Evolutionary conservation across 192 early-diverging fungal genomes (phyloP).

Genomic region (Backusella luteola): DNA sequence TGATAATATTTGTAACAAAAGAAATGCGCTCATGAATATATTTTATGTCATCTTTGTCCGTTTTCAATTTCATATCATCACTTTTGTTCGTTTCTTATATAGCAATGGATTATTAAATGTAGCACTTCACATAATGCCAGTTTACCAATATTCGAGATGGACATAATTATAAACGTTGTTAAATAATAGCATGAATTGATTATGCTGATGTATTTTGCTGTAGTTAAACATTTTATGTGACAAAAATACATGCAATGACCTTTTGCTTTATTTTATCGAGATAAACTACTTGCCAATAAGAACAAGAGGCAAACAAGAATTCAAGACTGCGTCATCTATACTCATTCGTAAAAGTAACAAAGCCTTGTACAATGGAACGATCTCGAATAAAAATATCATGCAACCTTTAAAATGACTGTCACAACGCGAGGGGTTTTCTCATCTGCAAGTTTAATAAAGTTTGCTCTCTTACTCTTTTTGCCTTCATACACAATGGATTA

Average conservation of each 20-base stretch:
- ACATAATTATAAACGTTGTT: no score
- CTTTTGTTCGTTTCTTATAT: no score
- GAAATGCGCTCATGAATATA: no score
- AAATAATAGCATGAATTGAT: no score
- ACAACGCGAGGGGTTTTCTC: not conserved
- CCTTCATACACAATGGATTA: slow-evolving; percentile 35
- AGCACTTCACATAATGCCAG: no score
- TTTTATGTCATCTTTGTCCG: no score
- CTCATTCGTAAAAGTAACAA: not conserved
- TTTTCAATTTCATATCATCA: no score
- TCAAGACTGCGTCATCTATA: not conserved
- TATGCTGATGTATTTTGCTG: no score
- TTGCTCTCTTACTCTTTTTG: not conserved
- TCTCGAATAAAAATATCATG: slow-evolving; percentile 6
- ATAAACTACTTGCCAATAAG: not conserved
- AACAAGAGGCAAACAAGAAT: not conserved
- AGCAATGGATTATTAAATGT: no score
- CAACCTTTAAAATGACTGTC: not conserved
- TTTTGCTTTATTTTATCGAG: not conserved
- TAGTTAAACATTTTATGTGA: not conserved
- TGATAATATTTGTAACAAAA: no score
- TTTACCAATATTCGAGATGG: no score
- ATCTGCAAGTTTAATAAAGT: not conserved
- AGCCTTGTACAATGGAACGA: not conserved
- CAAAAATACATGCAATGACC: not conserved